Base-by-base conservation (phyloP, 1,284 basidiomycete species). In the Cryptococcus sp. region DNA sequence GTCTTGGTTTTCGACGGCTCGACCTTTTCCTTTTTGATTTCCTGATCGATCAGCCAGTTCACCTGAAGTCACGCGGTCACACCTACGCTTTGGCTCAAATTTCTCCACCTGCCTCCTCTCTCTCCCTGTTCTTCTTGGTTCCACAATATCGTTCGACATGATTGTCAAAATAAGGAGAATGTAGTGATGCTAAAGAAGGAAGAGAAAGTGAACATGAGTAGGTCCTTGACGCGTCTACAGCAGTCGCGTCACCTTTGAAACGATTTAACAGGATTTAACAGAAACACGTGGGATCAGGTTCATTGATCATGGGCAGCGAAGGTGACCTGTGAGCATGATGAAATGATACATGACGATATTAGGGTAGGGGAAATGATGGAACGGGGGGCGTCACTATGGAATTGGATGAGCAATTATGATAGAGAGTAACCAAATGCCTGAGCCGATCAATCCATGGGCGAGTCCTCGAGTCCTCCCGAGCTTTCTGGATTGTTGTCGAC, bases 401-500 rank as follows among this genome's bases (percentile, higher is more conserved):
- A 28, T 28, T 28, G 28, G 28, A 28, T 28, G 28, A 28, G 11
- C 28, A 28, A 28, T n/a, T 28, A 28, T 28, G 28, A 11, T 11
- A 28, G 28, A 28, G 4, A 11, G 28, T 11, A 28, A 11, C n/a
- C n/a, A 28, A 11, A 5, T 28, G 28, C 4, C 28, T 28, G 28
- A 5, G 11, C 28, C 28, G 19, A 32, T 28, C 11, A 42, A 13
- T 16, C 46, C 3, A 48, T 44, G 43, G 49, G 53, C 14, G 34
- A 49, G 7, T 39, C 36, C 24, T 60, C 59, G 23, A 60, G 45
- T 24, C 55, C 55, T 24, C 57, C 59, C 11, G 59, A 49, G 11
- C 28, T 11, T 28, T 28, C 28, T 28, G 28, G 28, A 11, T 11
- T 11, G 34, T 59, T 61, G 73, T 92, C 90, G 52, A 92, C 76